Evolutionary conservation across 352 stramenopile genomes (phyloP).

Genomic region (Phytopythium oedochilum): DNA sequence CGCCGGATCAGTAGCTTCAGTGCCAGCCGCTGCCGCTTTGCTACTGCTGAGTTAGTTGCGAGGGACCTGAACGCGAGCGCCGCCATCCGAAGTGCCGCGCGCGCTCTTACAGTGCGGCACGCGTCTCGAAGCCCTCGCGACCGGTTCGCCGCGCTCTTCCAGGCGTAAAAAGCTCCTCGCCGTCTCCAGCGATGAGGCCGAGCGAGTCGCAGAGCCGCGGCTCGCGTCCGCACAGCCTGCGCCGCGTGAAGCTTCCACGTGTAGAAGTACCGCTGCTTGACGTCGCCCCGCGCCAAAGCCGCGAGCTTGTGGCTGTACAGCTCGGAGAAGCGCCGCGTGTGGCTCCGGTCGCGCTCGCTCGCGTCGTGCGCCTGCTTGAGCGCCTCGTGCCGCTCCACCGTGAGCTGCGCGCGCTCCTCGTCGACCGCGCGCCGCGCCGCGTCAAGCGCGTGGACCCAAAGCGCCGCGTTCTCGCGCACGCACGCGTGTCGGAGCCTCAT

Average conservation of each 20-base stretch:
- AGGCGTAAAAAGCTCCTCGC: background rate
- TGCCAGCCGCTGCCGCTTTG: background rate
- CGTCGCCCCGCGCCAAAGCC: background rate
- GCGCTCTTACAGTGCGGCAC: background rate
- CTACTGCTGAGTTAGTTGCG: background rate
- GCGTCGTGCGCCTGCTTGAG: background rate
- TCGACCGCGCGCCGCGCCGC: background rate
- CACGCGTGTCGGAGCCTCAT: background rate
- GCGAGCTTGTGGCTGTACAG: background rate
- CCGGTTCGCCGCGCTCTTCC: background rate
- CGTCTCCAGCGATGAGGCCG: background rate
- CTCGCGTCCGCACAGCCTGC: background rate
- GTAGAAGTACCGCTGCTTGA: background rate
- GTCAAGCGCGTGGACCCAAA: background rate
- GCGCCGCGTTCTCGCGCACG: background rate
- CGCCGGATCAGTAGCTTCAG: background rate
- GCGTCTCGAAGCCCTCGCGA: background rate
- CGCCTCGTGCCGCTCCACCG: background rate
- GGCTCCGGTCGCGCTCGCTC: background rate
- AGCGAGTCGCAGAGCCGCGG: background rate
- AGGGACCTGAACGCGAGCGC: background rate
- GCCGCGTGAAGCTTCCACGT: background rate
- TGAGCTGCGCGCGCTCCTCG: constrained; percentile 4
- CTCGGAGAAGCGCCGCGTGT: background rate
- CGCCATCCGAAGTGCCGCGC: background rate